Evolutionary conservation across 768 basidiomycete genomes (phyloP), one percentile per base, ranked within the genome.

Genomic region (Mycena latifolia): DNA sequence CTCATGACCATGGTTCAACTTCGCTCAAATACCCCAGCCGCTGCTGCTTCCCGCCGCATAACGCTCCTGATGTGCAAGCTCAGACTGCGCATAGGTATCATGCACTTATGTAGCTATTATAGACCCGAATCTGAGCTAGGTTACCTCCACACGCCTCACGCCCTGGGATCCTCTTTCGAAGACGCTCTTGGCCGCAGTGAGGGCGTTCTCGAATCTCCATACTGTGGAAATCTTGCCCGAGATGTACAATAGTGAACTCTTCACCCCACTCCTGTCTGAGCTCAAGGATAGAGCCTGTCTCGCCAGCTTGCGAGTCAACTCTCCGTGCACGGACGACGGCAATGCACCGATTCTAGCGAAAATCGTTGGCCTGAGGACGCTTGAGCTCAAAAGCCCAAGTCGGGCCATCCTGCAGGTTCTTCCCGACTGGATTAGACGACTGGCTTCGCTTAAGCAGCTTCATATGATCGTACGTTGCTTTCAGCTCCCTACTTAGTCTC

Each of bases 401-500:
- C 74, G 85, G 47, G 74, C 78, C 11, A 77, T 85, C 24, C 73
- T 86, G 17, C 71, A 82, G 22, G 70, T 80, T 27, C 77, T 86
- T 7, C 81, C 84, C 15, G 79, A 66, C 24, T 69, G 69, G 69
- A 57, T 69, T 17, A 43, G 31, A 18, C 61, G 57, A 9, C 35
- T 69, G 61, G n/a, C 28, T 10, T 28, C 37, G 20, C 65, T 69
- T 24, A 48, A 18, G 20, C 78, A 75, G 39, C 74, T 88, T 25
- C 80, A 83, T 74, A 71, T 89, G 5, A 78, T 74, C 71, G 86
- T 86, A 61, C 63, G 81, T 72, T 5, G 2, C 2, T 15, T 55
- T n/a, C n/a, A n/a, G n/a, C n/a, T n/a, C n/a, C n/a, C n/a, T n/a
- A n/a, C n/a, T n/a, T n/a, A n/a, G n/a, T n/a, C n/a, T n/a, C n/a